A percentile compares a stretch with the other conserved stretches of the same genome.
Conservation (phyloP, 2,329 filamentous ascomycete genomes). For the Cytospora leucostoma region DNA sequence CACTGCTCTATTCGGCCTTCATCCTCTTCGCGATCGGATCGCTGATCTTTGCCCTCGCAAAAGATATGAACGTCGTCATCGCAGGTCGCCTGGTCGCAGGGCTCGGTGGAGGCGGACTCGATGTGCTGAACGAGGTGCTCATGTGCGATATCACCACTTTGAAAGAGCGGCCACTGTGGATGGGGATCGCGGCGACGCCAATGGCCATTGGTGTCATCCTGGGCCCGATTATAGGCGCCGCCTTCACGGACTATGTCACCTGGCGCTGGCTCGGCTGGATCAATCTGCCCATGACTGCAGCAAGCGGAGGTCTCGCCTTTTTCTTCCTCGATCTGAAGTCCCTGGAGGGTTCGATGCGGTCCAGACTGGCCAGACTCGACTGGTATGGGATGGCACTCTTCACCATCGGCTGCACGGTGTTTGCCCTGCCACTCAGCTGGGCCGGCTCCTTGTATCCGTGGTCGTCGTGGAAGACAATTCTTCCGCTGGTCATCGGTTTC, state of each 20-base stretch:
- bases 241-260: conserved; percentile 32
- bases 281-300: conserved; percentile 34
- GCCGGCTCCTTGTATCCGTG: conserved; percentile 38
- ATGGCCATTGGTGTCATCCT: conserved; percentile 34
- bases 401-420: conserved; percentile 25
- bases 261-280: conserved; percentile 38
- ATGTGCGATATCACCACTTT: conserved; percentile 39
- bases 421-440: conserved; percentile 37
- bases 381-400: conserved; percentile 37
- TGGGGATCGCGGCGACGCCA: conserved; percentile 33
- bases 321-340: conserved; percentile 31
- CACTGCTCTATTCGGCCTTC: conserved; percentile 33
- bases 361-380: conserved; percentile 33
- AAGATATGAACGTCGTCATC: conserved; percentile 32
- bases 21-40: conserved; percentile 41
- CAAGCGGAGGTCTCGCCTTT: conserved; percentile 25
- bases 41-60: conserved; percentile 36
- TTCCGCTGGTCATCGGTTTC: conserved; percentile 37
- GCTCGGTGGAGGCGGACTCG: conserved; percentile 36
- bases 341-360: conserved; percentile 11
- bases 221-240: conserved; percentile 35
- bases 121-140: conserved; percentile 36
- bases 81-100: conserved; percentile 34
- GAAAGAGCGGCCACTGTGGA: conserved; percentile 35
- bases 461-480: conserved; percentile 37